A percentile compares a stretch with the other conserved stretches of the same genome.
Evolutionary conservation across 2,329 filamentous ascomycete species (phyloP).

Genomic region (Zasmidium cellare): DNA sequence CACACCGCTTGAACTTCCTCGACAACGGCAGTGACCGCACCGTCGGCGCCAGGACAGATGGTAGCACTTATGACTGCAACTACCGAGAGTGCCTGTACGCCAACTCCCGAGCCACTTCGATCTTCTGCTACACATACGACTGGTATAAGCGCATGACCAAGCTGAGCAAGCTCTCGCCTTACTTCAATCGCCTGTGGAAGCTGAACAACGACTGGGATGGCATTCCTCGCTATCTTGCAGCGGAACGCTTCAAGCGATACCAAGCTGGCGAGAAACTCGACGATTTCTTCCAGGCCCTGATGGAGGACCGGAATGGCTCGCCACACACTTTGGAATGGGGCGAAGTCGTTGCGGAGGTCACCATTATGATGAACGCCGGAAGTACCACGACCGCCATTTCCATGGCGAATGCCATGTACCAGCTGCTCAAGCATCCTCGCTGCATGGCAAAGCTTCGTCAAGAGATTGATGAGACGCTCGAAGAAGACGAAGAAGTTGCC

Average conservation of each 20-base stretch:
- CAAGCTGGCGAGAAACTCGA: conserved; percentile 56
- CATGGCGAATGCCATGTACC: conserved; percentile 42
- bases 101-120: conserved; percentile 52
- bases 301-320: conserved; percentile 52
- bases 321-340: conserved; percentile 55
- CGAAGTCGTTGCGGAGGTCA: conserved; percentile 59
- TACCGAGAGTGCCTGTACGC: conserved; percentile 55
- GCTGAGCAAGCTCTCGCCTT: conserved; percentile 47
- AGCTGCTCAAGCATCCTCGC: conserved; percentile 30
- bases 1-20: conserved; percentile 38
- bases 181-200: conserved; percentile 42
- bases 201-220: conserved; percentile 45
- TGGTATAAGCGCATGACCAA: conserved; percentile 53
- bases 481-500: conserved; percentile 48
- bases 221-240: conserved; percentile 50
- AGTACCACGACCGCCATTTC: conserved; percentile 44
- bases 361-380: conserved; percentile 54
- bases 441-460: conserved; percentile 38
- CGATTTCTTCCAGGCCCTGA: conserved; percentile 59
- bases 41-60: conserved; percentile 33
- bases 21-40: conserved; percentile 37
- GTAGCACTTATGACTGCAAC: conserved; percentile 46
- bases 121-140: conserved; percentile 52
- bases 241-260: conserved; percentile 47
- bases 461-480: conserved; percentile 35